Base-by-base conservation (phyloP, 441 rosid genomes). In the Aleurites moluccanus region DNA sequence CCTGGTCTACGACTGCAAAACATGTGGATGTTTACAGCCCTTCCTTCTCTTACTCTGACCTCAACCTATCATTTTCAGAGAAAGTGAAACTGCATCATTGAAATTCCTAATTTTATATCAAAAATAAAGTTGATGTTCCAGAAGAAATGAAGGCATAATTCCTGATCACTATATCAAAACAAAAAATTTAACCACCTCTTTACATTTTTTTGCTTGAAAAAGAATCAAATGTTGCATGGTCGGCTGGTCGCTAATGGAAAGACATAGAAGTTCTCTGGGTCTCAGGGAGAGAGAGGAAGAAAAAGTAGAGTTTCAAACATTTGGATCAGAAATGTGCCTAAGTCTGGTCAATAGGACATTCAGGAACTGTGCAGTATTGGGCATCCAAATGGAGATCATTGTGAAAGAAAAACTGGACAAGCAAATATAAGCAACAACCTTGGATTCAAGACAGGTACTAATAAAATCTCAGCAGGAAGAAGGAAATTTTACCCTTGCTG, bases 11-110 rank as follows among this genome's bases (percentile, higher is more conserved):
- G 85, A 52, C 87, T 84, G 49, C 91, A 90, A 52, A 90, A 90
- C 94, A 92, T 92, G 83, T 92, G 96, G 71, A 92, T 91, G 84
- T 89, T 91, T 73, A 92, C 94, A 23, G 89, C 94, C 82, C 91
- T 77, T 76, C 92, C 92, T 86, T 90, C 94, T 73, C 90, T 83
- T 71, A 74, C 66, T 80, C 89, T 86, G 23, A 90, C 94, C 65
- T 90, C 94, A 69, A 88, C 92, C 94, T 90, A 49, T 10, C 2
- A 73, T 5, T 50, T 27, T 65, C 35, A 79, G 33, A 49, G 67
- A 59, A 69, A 1, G 0, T n/a, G 23, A 56, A 69, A 28, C 33
- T 15, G 49, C 27, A 55, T 52, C 15, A 72, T 52, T 45, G 40
- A 50, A 47, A 70, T 4, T 10, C 21, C 27, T 35, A 42, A 64